Evolutionary conservation across 106 monocot genomes (phyloP).

Genomic region (Chionographis japonica): DNA sequence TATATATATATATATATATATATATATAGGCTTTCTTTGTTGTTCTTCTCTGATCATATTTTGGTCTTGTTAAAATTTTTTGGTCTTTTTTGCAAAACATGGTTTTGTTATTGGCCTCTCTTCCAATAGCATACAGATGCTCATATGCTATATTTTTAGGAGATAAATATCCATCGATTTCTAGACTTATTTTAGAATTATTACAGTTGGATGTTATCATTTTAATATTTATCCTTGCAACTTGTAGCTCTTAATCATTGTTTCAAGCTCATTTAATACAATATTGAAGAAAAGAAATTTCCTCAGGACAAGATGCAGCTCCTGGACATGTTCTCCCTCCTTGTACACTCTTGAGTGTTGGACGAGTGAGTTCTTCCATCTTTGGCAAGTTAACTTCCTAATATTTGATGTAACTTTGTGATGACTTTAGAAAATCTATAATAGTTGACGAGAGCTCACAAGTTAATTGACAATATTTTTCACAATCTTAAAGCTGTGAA

Average conservation of each 20-base stretch:
- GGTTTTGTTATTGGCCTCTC: too few species aligned
- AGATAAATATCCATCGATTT: too few species aligned
- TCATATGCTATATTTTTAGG: too few species aligned
- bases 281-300: slow-evolving; percentile 4
- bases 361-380: slow-evolving; percentile 38
- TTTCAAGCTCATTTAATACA: not conserved
- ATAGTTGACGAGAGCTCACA: not conserved
- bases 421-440: not conserved
- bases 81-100: too few species aligned
- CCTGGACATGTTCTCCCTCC: slow-evolving; percentile 32
- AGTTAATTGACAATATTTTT: not conserved
- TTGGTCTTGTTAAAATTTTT: too few species aligned
- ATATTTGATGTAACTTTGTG: not conserved
- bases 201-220: too few species aligned
- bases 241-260: not conserved
- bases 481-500: not conserved
- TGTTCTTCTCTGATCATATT: too few species aligned
- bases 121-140: too few species aligned
- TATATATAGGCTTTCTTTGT: too few species aligned
- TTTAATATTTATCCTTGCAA: too few species aligned
- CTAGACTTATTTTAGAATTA: too few species aligned
- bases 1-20: too few species aligned
- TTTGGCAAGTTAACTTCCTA: not conserved
- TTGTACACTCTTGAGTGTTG: slow-evolving; percentile 53
- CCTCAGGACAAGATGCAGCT: slow-evolving; percentile 48